Conservation (phyloP, 371 early-diverging fungal species). For the Apophysomyces variabilis region DNA sequence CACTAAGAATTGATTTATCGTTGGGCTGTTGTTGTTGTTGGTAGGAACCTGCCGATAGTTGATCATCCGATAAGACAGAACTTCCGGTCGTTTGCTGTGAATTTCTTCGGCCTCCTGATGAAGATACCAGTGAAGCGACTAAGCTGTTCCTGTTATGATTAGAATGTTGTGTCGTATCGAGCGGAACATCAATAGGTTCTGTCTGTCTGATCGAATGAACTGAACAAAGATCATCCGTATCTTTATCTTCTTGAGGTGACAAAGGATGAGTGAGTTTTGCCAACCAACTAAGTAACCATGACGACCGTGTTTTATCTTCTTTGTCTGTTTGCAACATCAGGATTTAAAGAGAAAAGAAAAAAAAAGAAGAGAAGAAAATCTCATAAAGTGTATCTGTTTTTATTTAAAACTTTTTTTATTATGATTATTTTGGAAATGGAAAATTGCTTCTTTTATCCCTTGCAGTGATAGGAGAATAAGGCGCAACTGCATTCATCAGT, state of each 20-base stretch:
- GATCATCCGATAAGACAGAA: constrained; percentile 36
- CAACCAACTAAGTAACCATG: constrained; percentile 20
- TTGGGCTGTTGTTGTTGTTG: constrained; percentile 27
- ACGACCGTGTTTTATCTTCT: constrained; percentile 5
- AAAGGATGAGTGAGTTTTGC: not conserved
- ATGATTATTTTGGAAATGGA: not conserved
- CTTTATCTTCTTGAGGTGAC: not conserved
- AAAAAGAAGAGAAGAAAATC: constrained; percentile 1
- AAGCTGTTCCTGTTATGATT: not conserved
- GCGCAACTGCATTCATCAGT: constrained; percentile 4
- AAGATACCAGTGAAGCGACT: not conserved
- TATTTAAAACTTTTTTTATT: constrained; percentile 9
- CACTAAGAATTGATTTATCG: constrained; percentile 33
- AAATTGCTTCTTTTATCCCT: constrained; percentile 5
- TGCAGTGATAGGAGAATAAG: not conserved
- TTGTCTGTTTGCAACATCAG: constrained; percentile 1
- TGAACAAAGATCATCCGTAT: constrained; percentile 10
- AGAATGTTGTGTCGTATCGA: not conserved
- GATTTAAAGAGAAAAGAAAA: not conserved
- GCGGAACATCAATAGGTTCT: constrained; percentile 4
- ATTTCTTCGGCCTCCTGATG: constrained; percentile 27
- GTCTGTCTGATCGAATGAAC: not conserved
- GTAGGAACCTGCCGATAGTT: constrained; percentile 33
- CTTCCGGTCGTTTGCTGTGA: constrained; percentile 39
- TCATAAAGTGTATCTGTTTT: constrained; percentile 21